Evolutionary conservation across 108 stramenopile species (phyloP), one percentile per base, ranked within the genome.

Genomic region (Cyclotella kingstonii): DNA sequence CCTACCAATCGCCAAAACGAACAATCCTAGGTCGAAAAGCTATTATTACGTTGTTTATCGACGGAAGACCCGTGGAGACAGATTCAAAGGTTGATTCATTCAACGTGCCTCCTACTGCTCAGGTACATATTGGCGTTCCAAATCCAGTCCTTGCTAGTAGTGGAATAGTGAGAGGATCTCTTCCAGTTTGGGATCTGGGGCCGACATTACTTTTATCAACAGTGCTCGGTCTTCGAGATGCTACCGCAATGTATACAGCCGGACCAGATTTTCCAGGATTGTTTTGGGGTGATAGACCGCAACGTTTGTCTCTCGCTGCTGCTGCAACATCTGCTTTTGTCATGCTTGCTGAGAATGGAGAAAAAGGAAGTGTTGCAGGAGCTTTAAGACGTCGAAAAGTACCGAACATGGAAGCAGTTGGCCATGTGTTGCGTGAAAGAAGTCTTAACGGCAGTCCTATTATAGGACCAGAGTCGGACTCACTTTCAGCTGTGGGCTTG

Each of bases 211-310:
- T 93, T 58, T 23, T 93, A 2, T 83, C 91, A 11, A 78, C 83
- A 15, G 76, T 89, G 10, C 73, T 93, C 3, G 51, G 79, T 35
- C 73, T 80, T 30, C 71, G 81, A 3, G 91, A 93, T 61, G 91
- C 91, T 22, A 87, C 88, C 29, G 84, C 91, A 8, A 84, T 93
- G 58, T 88, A 81, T 45, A 68, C 84, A 14, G 81, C 80, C 43
- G 91, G 91, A 27, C 88, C 91, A 18, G 85, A 90, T 46, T 93
- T 88, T 59, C 78, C 83, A 5, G 85, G 91, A 26, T 53, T 87
- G 23, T 86, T 93, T 68, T 90, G 91, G 91, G 91, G 91, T 10
- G 91, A 93, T 60, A 72, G 91, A 58, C 91, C 91, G 27, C 88
- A 93, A 50, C 60, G 88, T n/a, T 73, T 85, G 25, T 89, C 88